Conservation (phyloP, 202 grass and related monocot species). For the Zizania palustris region DNA sequence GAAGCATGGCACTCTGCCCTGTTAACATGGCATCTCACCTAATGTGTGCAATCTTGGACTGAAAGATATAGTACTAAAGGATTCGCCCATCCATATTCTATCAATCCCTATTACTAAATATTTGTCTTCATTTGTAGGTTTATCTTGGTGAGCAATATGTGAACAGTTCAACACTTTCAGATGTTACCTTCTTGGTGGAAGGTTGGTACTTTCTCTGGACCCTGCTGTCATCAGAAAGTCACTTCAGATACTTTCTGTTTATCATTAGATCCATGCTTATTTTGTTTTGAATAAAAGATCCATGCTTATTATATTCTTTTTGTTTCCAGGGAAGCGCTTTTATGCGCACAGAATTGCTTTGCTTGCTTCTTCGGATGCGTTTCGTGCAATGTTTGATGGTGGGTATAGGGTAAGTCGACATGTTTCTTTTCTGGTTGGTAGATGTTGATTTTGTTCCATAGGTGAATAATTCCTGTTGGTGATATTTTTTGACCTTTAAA, state of each 20-base stretch:
- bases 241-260: conserved; percentile 23
- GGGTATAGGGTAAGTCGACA: conserved; percentile 84
- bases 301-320: conserved; percentile 1
- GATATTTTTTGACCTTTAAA: conserved; percentile 21
- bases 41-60: conserved; percentile 23
- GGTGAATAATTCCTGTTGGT: neutral
- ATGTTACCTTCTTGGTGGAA: conserved; percentile 99
- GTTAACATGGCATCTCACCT: neutral
- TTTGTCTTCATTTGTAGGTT: conserved; percentile 59
- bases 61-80: neutral
- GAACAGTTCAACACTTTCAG: conserved; percentile 93
- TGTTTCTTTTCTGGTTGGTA: conserved; percentile 32
- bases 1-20: neutral
- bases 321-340: conserved; percentile 79
- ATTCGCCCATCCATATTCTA: conserved; percentile 24
- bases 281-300: conserved; percentile 24
- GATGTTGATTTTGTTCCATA: conserved; percentile 34
- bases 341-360: conserved; percentile 98
- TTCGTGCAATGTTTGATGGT: conserved; percentile 99
- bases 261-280: neutral
- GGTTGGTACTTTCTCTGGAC: conserved; percentile 51
- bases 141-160: conserved; percentile 98
- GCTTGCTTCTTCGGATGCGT: conserved; percentile 99
- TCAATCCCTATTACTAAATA: conserved; percentile 12
- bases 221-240: conserved; percentile 31